A percentile compares a stretch with the other conserved stretches of the same genome.
phyloP scores from a whole-genome alignment of 352 stramenopile genomes.

The Plasmopara viticola region DNA sequence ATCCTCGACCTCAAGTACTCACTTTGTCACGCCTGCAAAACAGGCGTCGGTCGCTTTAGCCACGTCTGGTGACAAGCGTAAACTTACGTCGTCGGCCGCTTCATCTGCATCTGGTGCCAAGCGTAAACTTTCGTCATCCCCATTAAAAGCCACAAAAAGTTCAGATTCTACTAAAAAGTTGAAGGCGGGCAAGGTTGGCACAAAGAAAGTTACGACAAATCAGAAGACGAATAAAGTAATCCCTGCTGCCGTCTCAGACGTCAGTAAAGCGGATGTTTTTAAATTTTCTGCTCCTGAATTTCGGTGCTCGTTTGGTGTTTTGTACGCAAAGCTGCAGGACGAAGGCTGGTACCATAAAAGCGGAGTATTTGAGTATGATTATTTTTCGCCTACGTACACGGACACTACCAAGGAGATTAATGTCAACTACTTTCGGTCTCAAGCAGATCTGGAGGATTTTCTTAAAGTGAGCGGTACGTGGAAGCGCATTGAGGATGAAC shows the following conservation, averaged over 20 bases:
- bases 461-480: slow-evolving; percentile 55
- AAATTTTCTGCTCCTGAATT: slow-evolving; percentile 55
- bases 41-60: slow-evolving; percentile 10
- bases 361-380: slow-evolving; percentile 74
- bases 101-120: too few relatives aligned
- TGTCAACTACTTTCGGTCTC: slow-evolving; percentile 63
- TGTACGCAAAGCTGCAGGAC: slow-evolving; percentile 55
- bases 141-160: too few relatives aligned
- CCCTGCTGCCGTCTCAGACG: slow-evolving; percentile 4
- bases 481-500: slow-evolving; percentile 44
- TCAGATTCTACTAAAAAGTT: too few relatives aligned
- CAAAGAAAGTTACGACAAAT: slow-evolving; percentile 3
- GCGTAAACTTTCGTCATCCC: too few relatives aligned
- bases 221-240: slow-evolving; percentile 19
- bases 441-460: slow-evolving; percentile 48
- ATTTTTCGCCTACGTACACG: slow-evolving; percentile 67
- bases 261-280: slow-evolving; percentile 28
- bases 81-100: slow-evolving; percentile 16
- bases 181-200: background rate
- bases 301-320: slow-evolving; percentile 55
- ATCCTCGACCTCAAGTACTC: slow-evolving; percentile 11
- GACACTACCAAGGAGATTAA: slow-evolving; percentile 41
- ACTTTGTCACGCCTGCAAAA: slow-evolving; percentile 26
- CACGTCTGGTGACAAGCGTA: slow-evolving; percentile 21
- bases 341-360: slow-evolving; percentile 51